Conservation (phyloP, 1,284 basidiomycete genomes). For the Ganoderma sinense region DNA sequence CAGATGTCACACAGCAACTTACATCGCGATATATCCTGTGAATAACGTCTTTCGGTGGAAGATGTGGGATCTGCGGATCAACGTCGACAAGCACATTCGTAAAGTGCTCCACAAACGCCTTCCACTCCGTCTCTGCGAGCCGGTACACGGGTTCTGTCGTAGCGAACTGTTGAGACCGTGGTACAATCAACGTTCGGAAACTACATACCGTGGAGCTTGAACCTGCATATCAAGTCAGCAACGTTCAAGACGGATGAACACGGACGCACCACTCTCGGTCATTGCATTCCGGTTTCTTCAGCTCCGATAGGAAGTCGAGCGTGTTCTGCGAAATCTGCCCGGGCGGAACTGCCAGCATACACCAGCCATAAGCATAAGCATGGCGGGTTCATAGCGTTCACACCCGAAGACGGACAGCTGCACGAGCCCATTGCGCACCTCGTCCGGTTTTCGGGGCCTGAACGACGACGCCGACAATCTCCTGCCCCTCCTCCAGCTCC, state of each 20-base stretch:
- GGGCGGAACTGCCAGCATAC: conserved; percentile 66
- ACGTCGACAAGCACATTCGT: conserved; percentile 71
- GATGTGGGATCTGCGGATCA: conserved; percentile 82
- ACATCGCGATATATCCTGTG: conserved; percentile 89
- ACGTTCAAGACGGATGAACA: not conserved
- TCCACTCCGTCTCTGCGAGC: conserved; percentile 87
- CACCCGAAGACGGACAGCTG: not conserved
- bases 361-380: conserved; percentile 3
- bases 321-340: conserved; percentile 90
- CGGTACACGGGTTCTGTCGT: conserved; percentile 81
- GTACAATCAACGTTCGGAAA: conserved; percentile 11
- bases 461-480: conserved; percentile 73
- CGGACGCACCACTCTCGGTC: conserved; percentile 78
- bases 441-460: conserved; percentile 82
- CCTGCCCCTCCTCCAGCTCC: conserved; percentile 70
- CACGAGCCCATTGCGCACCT: conserved; percentile 50
- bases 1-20: conserved; percentile 33
- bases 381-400: not conserved
- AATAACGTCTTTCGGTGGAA: conserved; percentile 88
- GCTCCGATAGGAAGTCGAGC: conserved; percentile 75
- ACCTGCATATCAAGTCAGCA: conserved; percentile 53
- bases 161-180: not conserved
- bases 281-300: conserved; percentile 82
- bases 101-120: conserved; percentile 80
- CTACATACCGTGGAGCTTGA: conserved; percentile 71